phyloP scores from a whole-genome alignment of 2,329 filamentous ascomycete species.

The Neopestalotiopsis sp. region DNA sequence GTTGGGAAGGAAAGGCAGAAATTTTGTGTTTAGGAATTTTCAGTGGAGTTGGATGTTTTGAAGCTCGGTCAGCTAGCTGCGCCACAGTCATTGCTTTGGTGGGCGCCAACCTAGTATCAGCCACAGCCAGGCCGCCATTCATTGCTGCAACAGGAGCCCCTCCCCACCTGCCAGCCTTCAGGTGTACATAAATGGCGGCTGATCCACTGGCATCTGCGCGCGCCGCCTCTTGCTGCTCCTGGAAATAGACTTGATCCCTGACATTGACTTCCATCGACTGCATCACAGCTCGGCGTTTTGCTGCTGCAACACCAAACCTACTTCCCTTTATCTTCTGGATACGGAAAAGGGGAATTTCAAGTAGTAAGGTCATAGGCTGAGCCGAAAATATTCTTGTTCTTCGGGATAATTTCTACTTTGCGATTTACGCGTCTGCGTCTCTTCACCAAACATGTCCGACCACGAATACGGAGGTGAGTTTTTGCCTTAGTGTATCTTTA shows the following conservation, averaged over 20 bases:
- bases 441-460: slow-evolving; percentile 61
- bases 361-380: too few species aligned
- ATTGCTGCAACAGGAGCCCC: neutral
- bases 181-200: slow-evolving; percentile 16
- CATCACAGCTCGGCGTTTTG: neutral
- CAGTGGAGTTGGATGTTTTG: slow-evolving; percentile 13
- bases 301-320: neutral
- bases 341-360: too few species aligned
- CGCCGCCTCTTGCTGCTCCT: neutral
- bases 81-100: slow-evolving; percentile 9
- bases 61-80: slow-evolving; percentile 11
- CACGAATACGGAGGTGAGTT: slow-evolving; percentile 68
- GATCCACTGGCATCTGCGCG: slow-evolving; percentile 16
- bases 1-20: slow-evolving; percentile 4
- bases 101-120: neutral
- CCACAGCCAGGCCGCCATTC: neutral
- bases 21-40: slow-evolving; percentile 12
- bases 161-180: slow-evolving; percentile 6
- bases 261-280: neutral
- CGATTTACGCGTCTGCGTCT: neutral
- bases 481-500: neutral
- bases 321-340: too few species aligned
- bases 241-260: neutral
- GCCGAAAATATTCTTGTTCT: neutral
- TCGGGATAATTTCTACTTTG: too few species aligned